phyloP scores from a whole-genome alignment of 2,329 filamentous ascomycete genomes.

The Talaromyces sp. region DNA sequence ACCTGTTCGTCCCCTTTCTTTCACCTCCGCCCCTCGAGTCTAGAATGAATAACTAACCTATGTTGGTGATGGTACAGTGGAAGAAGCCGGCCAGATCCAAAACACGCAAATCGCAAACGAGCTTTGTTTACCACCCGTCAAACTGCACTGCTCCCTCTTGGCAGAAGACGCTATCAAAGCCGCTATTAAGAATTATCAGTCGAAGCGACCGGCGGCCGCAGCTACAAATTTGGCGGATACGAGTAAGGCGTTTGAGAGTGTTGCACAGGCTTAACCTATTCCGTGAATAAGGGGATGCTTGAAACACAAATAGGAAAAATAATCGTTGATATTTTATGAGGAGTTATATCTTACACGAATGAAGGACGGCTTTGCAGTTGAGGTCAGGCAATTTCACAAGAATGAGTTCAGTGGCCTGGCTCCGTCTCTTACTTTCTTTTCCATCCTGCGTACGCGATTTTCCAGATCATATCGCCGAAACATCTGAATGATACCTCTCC shows the following conservation, averaged over 20 bases:
- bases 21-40: background rate
- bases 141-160: slow-evolving; percentile 87
- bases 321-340: background rate
- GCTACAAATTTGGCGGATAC: slow-evolving; percentile 75
- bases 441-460: background rate
- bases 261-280: slow-evolving; percentile 3
- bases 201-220: slow-evolving; percentile 76
- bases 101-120: slow-evolving; percentile 99
- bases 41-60: background rate
- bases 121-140: slow-evolving; percentile 81
- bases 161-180: slow-evolving; percentile 92
- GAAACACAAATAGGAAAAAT: background rate
- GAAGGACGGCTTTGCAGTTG: background rate
- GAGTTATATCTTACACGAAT: background rate
- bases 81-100: slow-evolving; percentile 86
- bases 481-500: background rate
- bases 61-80: slow-evolving; percentile 49
- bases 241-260: slow-evolving; percentile 16
- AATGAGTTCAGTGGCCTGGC: background rate
- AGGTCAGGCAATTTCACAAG: background rate
- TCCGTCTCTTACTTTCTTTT: background rate
- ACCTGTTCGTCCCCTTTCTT: slow-evolving; percentile 6
- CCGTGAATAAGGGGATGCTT: too few relatives aligned
- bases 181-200: slow-evolving; percentile 86
- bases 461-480: background rate